Percentiles rank a stretch among this genome's conserved stretches.
Evolutionary conservation across 768 basidiomycete genomes (phyloP).

Genomic region (Pluteus cervinus): DNA sequence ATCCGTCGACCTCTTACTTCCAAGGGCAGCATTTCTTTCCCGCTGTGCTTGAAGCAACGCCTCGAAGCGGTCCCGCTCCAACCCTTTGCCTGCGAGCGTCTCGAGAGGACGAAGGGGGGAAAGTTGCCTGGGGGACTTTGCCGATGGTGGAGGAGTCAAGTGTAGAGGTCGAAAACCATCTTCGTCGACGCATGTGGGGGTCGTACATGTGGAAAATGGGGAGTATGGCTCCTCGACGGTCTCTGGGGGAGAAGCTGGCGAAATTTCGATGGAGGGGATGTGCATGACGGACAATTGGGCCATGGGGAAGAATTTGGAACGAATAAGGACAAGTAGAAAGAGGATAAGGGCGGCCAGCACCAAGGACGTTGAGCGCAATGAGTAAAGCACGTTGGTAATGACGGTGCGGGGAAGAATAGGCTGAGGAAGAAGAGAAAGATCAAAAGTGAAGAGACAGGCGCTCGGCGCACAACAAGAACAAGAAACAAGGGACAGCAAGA

Average conservation of each 20-base stretch:
- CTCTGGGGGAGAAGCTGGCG: slow-evolving; percentile 56
- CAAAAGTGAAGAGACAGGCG: slow-evolving; percentile 22
- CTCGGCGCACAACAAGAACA: slow-evolving; percentile 15
- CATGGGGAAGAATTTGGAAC: slow-evolving; percentile 27
- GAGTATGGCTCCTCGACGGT: slow-evolving; percentile 50
- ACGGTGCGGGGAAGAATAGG: slow-evolving; percentile 21
- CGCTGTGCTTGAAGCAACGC: slow-evolving; percentile 55
- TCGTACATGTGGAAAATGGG: slow-evolving; percentile 41
- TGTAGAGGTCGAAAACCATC: slow-evolving; percentile 53
- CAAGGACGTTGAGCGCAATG: too few species aligned
- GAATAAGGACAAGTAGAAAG: slow-evolving; percentile 15
- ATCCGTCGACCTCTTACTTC: slow-evolving; percentile 43
- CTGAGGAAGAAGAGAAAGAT: slow-evolving; percentile 26
- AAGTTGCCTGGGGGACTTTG: slow-evolving; percentile 35
- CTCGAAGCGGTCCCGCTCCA: slow-evolving; percentile 60
- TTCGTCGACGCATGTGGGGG: slow-evolving; percentile 25
- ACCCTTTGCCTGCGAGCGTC: slow-evolving; percentile 38
- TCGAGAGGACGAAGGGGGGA: slow-evolving; percentile 46
- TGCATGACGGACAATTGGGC: slow-evolving; percentile 29
- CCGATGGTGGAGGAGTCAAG: slow-evolving; percentile 49
- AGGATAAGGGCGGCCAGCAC: slow-evolving; percentile 50
- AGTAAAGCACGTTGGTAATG: too few species aligned
- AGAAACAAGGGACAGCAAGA: too few species aligned
- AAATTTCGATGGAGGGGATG: slow-evolving; percentile 67
- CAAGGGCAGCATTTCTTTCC: slow-evolving; percentile 43